A percentile compares a stretch with the other conserved stretches of the same genome.
phyloP scores from a whole-genome alignment of 169 alveolate genomes.

The Plasmodium gaboni region DNA sequence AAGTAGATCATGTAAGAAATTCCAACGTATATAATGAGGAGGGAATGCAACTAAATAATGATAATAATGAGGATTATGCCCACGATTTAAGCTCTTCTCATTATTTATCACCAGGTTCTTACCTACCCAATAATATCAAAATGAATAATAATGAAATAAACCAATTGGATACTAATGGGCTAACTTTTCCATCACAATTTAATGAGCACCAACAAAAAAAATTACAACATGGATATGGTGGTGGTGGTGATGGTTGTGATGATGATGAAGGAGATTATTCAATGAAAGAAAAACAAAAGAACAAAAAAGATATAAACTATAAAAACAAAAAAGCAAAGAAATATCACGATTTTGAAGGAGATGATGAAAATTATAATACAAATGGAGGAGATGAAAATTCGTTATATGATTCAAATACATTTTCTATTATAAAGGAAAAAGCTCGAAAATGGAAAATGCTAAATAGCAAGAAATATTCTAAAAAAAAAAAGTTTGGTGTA shows the following conservation, averaged over 20 bases:
- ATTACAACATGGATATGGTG: too few relatives aligned
- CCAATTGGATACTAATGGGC: neutral
- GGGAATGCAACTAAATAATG: neutral
- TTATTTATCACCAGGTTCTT: conserved; percentile 14
- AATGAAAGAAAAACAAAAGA: neutral
- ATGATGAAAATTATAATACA: neutral
- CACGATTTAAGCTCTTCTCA: neutral
- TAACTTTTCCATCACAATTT: neutral
- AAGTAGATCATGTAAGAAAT: neutral
- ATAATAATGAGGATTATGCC: neutral
- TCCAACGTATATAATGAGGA: neutral
- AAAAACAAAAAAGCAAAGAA: conserved; percentile 18
- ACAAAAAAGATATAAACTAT: conserved; percentile 8
- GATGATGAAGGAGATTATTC: conserved; percentile 5
- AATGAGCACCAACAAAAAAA: conserved; percentile 13
- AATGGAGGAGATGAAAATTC: neutral
- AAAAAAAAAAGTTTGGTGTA: conserved; percentile 78
- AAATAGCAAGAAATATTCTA: conserved; percentile 84
- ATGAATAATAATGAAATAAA: conserved; percentile 7
- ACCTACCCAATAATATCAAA: conserved; percentile 10
- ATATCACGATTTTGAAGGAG: conserved; percentile 19
- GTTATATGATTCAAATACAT: conserved; percentile 6
- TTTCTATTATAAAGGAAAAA: conserved; percentile 72
- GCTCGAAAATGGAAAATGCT: conserved; percentile 90
- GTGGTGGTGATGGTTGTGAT: neutral